Evolutionary conservation across 176 grass and related monocot species (phyloP), one percentile per base, ranked within the genome.

Genomic region (Paspalum vaginatum): DNA sequence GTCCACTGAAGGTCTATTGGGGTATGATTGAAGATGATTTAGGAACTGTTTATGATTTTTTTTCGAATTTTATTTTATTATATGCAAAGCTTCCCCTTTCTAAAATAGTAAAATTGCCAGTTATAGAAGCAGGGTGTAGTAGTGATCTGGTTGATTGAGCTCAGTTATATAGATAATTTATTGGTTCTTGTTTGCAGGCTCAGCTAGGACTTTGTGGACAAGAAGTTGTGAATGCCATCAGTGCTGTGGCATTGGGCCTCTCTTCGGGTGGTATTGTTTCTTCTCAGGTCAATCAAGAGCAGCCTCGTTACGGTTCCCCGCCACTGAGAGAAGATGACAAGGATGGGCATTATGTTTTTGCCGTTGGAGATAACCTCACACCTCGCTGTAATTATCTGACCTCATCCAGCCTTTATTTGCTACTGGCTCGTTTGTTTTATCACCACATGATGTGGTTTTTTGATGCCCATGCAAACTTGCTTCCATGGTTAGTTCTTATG

Each of bases 311-410:
- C 20, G 78, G 74, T 53, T 95, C 90, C 11, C 92, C 96, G 70
- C 92, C 96, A 63, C 61, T 86, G 52, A 99, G 96, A 79, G 92
- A 78, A 81, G 96, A 98, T 84, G 96, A 98, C 86, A 93, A 89
- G 61, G 92, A 99, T 89, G 96, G 96, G 0, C 92, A 95, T 60
- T 99, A 91, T 84, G 90, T 93, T 81, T 99, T 99, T 86, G 88
- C 88, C 42, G 74, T 99, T 68, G 96, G 96, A 83, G 96, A 99
- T 85, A 93, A 93, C 63, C 90, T 99, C 21, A 98, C 96, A 38
- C 56, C 81, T 79, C 92, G 92, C 82, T 99, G 96, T 99, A 95
- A 93, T 80, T 77, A 88, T 9, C 76, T 89, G 50, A 41, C 22
- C 21, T 27, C 2, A 5, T 16, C 1, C 42, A 39, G 18, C 11